Conservation (phyloP, 148 eudicot species). For the Tetragonia tetragonoides region DNA sequence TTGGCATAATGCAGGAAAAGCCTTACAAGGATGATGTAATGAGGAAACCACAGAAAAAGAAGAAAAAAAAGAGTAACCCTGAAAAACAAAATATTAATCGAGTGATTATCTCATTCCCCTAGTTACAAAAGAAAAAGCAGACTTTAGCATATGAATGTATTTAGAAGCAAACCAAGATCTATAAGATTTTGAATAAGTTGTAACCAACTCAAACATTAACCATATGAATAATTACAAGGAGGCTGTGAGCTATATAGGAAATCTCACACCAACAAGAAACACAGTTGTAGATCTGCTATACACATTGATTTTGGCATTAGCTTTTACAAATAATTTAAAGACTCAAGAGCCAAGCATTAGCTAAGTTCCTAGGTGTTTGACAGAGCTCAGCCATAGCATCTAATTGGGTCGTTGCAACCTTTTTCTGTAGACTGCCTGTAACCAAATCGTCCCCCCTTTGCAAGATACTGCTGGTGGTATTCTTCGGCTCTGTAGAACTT, state of each 20-base stretch:
- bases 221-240: constrained; percentile 10
- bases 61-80: background rate
- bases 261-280: constrained; percentile 1
- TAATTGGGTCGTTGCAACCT: constrained; percentile 88
- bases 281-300: background rate
- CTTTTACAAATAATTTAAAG: background rate
- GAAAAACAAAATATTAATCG: too few relatives aligned
- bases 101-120: too few relatives aligned
- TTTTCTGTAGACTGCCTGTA: constrained; percentile 63
- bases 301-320: background rate
- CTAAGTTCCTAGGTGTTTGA: background rate
- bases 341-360: background rate
- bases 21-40: too few relatives aligned
- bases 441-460: constrained; percentile 79
- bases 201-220: background rate
- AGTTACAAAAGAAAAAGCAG: background rate
- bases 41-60: too few relatives aligned
- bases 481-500: constrained; percentile 84
- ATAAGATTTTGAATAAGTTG: background rate
- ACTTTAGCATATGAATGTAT: background rate
- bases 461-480: constrained; percentile 90
- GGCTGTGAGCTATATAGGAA: background rate
- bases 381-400: constrained; percentile 70
- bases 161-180: constrained; percentile 9
- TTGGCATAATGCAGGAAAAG: background rate